A percentile compares a stretch with the other conserved stretches of the same genome.
phyloP scores from a whole-genome alignment of 495 filamentous ascomycete genomes.

The Xylaria curta region DNA sequence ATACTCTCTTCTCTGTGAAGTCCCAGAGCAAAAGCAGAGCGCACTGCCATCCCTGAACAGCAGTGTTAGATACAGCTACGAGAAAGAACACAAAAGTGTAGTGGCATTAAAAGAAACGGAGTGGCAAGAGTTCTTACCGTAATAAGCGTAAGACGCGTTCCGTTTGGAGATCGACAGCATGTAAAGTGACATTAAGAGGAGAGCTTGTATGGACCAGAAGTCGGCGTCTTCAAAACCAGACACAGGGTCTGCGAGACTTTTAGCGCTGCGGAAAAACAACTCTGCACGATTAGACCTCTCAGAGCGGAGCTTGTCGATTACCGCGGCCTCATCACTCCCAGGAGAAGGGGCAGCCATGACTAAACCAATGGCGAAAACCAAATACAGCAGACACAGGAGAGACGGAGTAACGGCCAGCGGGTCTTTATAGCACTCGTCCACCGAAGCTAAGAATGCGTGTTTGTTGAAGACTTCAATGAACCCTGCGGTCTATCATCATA shows the following conservation, averaged over 20 bases:
- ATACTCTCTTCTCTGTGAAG: conserved; percentile 68
- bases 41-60: conserved; percentile 64
- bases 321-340: conserved; percentile 52
- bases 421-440: conserved; percentile 61
- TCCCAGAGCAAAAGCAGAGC: conserved; percentile 65
- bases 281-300: conserved; percentile 59
- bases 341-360: conserved; percentile 59
- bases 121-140: conserved; percentile 47
- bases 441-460: conserved; percentile 51
- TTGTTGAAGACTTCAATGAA: conserved; percentile 63
- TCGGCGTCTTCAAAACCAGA: conserved; percentile 67
- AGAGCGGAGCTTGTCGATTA: conserved; percentile 58
- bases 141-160: conserved; percentile 65
- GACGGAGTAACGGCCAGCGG: conserved; percentile 55
- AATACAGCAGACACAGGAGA: conserved; percentile 61
- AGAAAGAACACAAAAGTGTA: neutral
- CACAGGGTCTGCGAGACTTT: conserved; percentile 58
- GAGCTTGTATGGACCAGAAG: conserved; percentile 67
- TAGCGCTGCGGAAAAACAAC: conserved; percentile 64
- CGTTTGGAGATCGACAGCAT: conserved; percentile 62
- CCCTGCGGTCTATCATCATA: conserved; percentile 56
- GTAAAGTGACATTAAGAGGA: conserved; percentile 66
- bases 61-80: conserved; percentile 26
- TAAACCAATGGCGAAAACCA: conserved; percentile 66
- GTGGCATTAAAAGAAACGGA: neutral